Evolutionary conservation across 2,329 filamentous ascomycete species (phyloP), one percentile per base, ranked within the genome.

Genomic region (Fusarium humuli): DNA sequence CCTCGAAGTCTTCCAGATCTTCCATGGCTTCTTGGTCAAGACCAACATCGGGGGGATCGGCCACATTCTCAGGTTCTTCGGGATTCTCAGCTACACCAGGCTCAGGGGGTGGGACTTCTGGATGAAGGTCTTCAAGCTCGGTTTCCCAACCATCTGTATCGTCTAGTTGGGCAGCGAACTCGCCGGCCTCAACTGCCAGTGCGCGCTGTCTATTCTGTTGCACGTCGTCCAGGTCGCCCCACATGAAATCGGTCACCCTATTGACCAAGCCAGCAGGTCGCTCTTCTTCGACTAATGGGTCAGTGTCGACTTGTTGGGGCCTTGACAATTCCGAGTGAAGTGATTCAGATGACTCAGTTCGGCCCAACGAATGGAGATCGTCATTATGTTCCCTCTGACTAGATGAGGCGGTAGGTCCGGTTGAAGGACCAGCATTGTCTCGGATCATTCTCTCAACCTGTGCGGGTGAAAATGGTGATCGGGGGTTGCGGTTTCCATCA

Each of bases 1-100:
- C 96, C 78, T 99, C 96, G 18, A 99, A 89, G 76, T 99, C 96
- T 80, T 99, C 96, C 12, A 92, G 92, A 72, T 98, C 92, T 45
- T 94, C 92, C 44, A 94, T 87, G 12, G 90, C 91, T 72, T 93
- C 91, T 57, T 89, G 86, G 57, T 97, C 93, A 37, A 95, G 83
- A 11, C 87, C 92, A 18, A 88, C 90, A 50, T 87, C 88, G 22
- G 86, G 86, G n/a, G 88, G 90, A 46, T 87, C 91, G 55, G 89
- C 88, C 23, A 88, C 83, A 2, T 88, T 87, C 62, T 91, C 83
- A 22, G 77, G 47, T 14, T 67, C 62, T 22, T 50, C 74, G 10
- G 76, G 73, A 11, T 76, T 78, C 6, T 68, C 68, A 16, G 66
- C 60, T 20, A 37, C 65, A 32, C 46, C 67, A 16, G 65, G 75